These are phyloP conservation scores for Phytopythium sindhum DNA, from an alignment of 352 stramenopile genomes.

Conservation along the genomic window DNA sequence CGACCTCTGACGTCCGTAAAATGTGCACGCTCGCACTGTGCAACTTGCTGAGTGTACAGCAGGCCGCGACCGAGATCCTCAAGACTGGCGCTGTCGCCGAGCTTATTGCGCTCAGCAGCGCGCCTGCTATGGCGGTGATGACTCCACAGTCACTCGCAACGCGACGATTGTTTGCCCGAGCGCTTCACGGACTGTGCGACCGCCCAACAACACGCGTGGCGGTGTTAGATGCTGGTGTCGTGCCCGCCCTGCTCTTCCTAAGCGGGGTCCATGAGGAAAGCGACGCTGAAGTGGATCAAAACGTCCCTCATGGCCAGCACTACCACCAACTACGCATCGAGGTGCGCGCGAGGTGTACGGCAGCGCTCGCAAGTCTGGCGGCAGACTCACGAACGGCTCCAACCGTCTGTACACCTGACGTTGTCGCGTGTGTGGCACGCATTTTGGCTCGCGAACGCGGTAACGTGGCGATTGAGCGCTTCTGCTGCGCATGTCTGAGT, in stretches of 20 bases:
- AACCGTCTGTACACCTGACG: constrained; percentile 40
- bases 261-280: constrained; percentile 15
- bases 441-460: constrained; percentile 48
- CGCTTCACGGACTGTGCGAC: constrained; percentile 64
- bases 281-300: constrained; percentile 2
- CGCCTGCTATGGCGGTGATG: constrained; percentile 6
- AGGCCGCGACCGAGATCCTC: constrained; percentile 68
- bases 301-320: background rate
- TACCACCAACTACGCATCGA: constrained; percentile 28
- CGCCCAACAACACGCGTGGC: constrained; percentile 39
- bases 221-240: constrained; percentile 47
- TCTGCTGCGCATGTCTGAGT: constrained; percentile 71
- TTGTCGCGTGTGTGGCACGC: constrained; percentile 53
- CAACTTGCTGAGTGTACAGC: constrained; percentile 73
- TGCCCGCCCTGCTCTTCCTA: constrained; percentile 56
- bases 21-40: constrained; percentile 79
- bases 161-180: constrained; percentile 57
- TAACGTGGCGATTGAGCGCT: constrained; percentile 60
- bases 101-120: constrained; percentile 53
- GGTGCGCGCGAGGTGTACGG: constrained; percentile 59
- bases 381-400: constrained; percentile 31
- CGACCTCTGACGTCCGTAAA: constrained; percentile 46
- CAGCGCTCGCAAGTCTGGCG: constrained; percentile 59
- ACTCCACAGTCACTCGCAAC: constrained; percentile 39
- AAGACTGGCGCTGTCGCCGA: constrained; percentile 58